Evolutionary conservation across 345 rosid species (phyloP).

Genomic region (Angophora floribunda): DNA sequence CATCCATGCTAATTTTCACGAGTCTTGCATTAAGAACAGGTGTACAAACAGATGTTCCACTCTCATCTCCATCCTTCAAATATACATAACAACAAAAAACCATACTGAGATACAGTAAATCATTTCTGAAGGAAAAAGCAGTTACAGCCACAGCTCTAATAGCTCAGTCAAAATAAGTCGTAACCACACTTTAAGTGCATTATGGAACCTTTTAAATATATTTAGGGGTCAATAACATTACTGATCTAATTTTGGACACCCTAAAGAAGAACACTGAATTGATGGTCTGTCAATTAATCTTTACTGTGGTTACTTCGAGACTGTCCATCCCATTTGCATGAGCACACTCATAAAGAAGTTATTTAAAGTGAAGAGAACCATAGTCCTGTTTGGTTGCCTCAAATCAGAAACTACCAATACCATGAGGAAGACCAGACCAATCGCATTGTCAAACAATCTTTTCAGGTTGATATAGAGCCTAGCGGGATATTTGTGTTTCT

Average conservation of each 20-base stretch:
- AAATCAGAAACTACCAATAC: background rate
- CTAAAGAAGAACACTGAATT: background rate
- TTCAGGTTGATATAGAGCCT: background rate
- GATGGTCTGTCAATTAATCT: background rate
- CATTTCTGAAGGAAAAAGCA: background rate
- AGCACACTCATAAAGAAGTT: background rate
- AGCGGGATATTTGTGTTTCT: background rate
- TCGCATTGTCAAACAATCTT: background rate
- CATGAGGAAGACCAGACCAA: background rate
- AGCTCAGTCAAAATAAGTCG: background rate
- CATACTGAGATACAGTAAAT: background rate
- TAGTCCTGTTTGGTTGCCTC: background rate
- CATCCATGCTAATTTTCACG: slow-evolving; percentile 48
- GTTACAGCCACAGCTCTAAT: background rate
- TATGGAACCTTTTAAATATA: background rate
- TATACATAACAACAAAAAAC: slow-evolving; percentile 1
- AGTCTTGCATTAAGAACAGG: slow-evolving; percentile 58
- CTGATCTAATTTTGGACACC: background rate
- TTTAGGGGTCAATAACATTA: background rate
- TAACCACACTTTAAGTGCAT: background rate
- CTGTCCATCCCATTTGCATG: background rate
- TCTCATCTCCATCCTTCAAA: slow-evolving; percentile 46
- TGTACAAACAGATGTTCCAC: slow-evolving; percentile 21
- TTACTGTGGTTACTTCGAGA: background rate
- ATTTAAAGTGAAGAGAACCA: background rate